These are phyloP conservation scores for Flaveria robusta DNA, from an alignment of 129 eudicot species.

Conservation along the genomic window DNA sequence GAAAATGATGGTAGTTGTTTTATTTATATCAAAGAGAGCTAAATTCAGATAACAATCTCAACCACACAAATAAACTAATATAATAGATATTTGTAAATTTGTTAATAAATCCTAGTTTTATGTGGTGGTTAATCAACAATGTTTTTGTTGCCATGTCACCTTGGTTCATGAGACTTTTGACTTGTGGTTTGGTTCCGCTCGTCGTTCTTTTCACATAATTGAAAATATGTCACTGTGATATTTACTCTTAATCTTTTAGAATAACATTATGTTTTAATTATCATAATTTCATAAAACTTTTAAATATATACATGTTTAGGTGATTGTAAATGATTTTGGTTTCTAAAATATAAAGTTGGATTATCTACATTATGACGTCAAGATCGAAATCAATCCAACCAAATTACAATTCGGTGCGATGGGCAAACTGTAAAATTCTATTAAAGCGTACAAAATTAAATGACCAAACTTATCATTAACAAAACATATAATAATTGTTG, in stretches of 20 bases:
- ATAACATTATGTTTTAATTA: not conserved
- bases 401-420: not conserved
- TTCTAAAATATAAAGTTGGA: not conserved
- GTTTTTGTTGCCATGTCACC: not conserved
- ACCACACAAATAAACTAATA: conserved; percentile 7
- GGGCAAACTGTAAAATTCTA: too few species aligned
- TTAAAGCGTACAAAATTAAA: too few species aligned
- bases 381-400: not conserved
- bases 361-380: not conserved
- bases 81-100: not conserved
- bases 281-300: not conserved
- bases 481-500: too few species aligned
- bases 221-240: not conserved
- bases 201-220: conserved; percentile 1
- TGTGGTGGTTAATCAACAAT: conserved; percentile 3
- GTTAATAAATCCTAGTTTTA: not conserved
- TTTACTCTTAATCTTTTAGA: not conserved
- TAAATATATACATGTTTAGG: not conserved
- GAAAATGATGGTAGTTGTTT: not conserved
- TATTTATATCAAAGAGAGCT: not conserved
- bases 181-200: not conserved
- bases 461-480: too few species aligned
- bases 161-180: not conserved
- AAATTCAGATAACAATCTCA: not conserved
- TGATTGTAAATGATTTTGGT: not conserved